These are phyloP conservation scores for Aspergillus avenaceus DNA, from an alignment of 495 filamentous ascomycete species.

Conservation along the genomic window DNA sequence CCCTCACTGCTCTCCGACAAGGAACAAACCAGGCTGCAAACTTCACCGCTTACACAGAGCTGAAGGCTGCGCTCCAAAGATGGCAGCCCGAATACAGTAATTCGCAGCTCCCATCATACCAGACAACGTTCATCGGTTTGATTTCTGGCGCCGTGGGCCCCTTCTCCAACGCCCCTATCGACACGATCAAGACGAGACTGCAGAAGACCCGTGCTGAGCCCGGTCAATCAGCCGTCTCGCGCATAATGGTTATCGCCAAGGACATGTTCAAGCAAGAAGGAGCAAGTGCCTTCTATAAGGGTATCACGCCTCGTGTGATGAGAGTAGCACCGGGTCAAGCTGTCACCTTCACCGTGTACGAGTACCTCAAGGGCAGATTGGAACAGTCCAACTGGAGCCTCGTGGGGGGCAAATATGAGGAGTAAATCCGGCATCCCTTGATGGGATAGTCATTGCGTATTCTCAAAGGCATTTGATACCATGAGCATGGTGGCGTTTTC, in stretches of 20 bases:
- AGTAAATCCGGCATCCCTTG: constrained; percentile 41
- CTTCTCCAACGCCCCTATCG: constrained; percentile 93
- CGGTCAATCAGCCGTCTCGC: constrained; percentile 71
- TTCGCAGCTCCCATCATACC: constrained; percentile 71
- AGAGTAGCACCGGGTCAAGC: constrained; percentile 95
- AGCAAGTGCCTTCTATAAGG: constrained; percentile 93
- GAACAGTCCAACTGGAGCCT: constrained; percentile 67
- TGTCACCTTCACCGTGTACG: constrained; percentile 97
- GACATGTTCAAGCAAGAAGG: constrained; percentile 99
- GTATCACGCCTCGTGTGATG: constrained; percentile 97
- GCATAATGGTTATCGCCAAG: constrained; percentile 72
- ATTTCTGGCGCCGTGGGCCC: constrained; percentile 94
- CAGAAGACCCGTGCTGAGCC: constrained; percentile 83
- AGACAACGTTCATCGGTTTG: constrained; percentile 87
- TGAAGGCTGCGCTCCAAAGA: constrained; percentile 72
- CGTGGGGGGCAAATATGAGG: constrained; percentile 66
- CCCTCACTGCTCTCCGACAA: constrained; percentile 87
- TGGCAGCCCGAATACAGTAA: constrained; percentile 59
- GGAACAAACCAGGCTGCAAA: constrained; percentile 98
- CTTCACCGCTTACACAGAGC: constrained; percentile 96
- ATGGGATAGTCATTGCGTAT: constrained; percentile 22
- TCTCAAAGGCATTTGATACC: constrained; percentile 27
- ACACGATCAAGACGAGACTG: constrained; percentile 97
- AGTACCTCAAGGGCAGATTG: constrained; percentile 79
- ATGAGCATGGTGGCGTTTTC: constrained; percentile 30